A percentile compares a stretch with the other conserved stretches of the same genome.
Conservation (phyloP, 768 basidiomycete genomes). For the Cystobasidium tubakii region DNA sequence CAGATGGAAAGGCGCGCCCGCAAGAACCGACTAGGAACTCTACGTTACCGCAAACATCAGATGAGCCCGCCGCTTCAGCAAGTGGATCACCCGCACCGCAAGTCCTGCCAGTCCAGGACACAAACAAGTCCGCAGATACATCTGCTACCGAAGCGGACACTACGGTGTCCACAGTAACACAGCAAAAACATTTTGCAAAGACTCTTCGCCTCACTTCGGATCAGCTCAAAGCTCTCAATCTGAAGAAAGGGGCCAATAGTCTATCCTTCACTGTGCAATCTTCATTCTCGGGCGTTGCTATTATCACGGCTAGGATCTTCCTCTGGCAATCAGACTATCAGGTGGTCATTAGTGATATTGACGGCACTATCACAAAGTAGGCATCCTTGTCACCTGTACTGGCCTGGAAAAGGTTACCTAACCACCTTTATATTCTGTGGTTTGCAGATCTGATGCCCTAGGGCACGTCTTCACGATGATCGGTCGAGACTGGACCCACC, state of each 20-base stretch:
- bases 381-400: conserved; percentile 42
- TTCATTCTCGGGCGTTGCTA: conserved; percentile 59
- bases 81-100: background rate
- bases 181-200: conserved; percentile 68
- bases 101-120: background rate
- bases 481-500: conserved; percentile 95
- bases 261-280: conserved; percentile 89
- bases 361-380: conserved; percentile 97
- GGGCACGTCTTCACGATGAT: conserved; percentile 97
- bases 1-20: background rate
- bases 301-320: conserved; percentile 87
- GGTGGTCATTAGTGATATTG: conserved; percentile 92
- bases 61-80: background rate
- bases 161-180: background rate
- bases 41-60: background rate
- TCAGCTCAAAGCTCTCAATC: conserved; percentile 82
- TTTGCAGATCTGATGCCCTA: conserved; percentile 76
- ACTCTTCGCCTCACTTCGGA: conserved; percentile 87
- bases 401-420: background rate
- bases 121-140: background rate
- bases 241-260: conserved; percentile 80
- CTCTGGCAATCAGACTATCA: conserved; percentile 88
- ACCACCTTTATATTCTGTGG: background rate
- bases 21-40: background rate
- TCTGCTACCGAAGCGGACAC: background rate